Evolutionary conservation across 2,329 filamentous ascomycete genomes (phyloP), one percentile per base, ranked within the genome.

Genomic region (Colletotrichum trifolii): DNA sequence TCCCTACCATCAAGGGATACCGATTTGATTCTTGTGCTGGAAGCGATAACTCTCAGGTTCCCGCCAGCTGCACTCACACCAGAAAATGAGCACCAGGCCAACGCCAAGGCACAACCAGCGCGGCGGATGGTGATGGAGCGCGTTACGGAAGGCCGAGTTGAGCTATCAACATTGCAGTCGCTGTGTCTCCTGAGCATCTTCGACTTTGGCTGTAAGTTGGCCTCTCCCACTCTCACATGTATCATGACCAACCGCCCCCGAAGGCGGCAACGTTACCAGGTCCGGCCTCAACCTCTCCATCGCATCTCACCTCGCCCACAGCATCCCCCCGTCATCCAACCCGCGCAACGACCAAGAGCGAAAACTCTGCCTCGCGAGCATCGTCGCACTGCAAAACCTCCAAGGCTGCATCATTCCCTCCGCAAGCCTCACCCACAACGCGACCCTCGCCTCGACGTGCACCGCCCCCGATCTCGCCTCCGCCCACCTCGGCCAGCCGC

Each of bases 11-110:
- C 73, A 25, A 76, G 83, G 9, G 72, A 76, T n/a, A 70, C 70
- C 0, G 77, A 78, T 58, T 58, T 80, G 2, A 54, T 77, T 0
- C 72, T 78, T 12, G 69, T 75, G 0, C 55, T 75, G 63, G 69
- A 84, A 36, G 78, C 81, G 3, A 67, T 85, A 43, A 75, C 76
- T 2, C 71, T 78, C 3, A 76, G 83, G 4, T 85, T 84, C 60
- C 77, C 60, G 47, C 60, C 64, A 0, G 60, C 43, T 1, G n/a
- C 54, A 8, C 17, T 59, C 0, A 52, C 49, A 4, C 2, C 1
- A 10, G 11, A 39, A 11, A 38, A 8, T 9, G 45, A 55, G 11
- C 40, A 55, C 11, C 50, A 36, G 6, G 5, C 60, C 1, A 13
- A 49, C 11, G 50, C 40, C n/a, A 49, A 55, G 38, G 54, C 64